Percentiles rank a stretch among this genome's conserved stretches.
Evolutionary conservation across 2,329 filamentous ascomycete species (phyloP).

Genomic region (Penicillium sp.): DNA sequence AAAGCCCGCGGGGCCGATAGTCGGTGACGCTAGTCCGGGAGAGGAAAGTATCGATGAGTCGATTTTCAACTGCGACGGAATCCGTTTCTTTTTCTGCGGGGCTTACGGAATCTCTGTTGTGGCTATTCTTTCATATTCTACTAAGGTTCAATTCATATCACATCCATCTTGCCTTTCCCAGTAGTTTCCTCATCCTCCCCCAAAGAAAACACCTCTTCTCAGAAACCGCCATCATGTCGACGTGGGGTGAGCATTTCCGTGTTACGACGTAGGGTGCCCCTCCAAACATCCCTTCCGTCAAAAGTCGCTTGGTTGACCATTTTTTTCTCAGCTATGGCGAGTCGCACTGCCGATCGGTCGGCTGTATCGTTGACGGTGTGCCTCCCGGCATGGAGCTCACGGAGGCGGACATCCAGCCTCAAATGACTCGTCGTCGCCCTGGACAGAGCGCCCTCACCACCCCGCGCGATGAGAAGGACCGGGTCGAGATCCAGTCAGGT

Average conservation of each 20-base stretch:
- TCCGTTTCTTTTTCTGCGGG: constrained; percentile 3
- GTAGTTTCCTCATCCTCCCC: neutral
- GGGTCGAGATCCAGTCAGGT: constrained; percentile 85
- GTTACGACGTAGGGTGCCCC: constrained; percentile 65
- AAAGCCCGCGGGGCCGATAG: constrained; percentile 16
- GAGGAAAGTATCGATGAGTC: constrained; percentile 21
- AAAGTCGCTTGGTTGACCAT: constrained; percentile 14
- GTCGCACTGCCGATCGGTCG: constrained; percentile 87
- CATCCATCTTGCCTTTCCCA: no score
- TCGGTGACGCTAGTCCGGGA: constrained; percentile 24
- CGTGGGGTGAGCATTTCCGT: constrained; percentile 74
- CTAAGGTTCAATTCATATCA: no score
- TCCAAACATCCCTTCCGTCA: constrained; percentile 1
- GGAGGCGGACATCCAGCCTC: constrained; percentile 85
- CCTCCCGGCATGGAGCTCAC: constrained; percentile 81
- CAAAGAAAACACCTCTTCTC: neutral
- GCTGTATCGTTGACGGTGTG: constrained; percentile 89
- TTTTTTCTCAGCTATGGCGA: constrained; percentile 58
- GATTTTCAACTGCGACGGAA: constrained; percentile 10
- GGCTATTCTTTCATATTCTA: no score
- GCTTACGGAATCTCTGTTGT: neutral
- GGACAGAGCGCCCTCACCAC: constrained; percentile 88
- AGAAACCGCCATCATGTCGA: constrained; percentile 60
- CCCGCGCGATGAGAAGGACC: constrained; percentile 86
- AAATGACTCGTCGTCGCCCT: constrained; percentile 83